Evolutionary conservation across 2,329 filamentous ascomycete species (phyloP).

Genomic region (Thelonectria olida): DNA sequence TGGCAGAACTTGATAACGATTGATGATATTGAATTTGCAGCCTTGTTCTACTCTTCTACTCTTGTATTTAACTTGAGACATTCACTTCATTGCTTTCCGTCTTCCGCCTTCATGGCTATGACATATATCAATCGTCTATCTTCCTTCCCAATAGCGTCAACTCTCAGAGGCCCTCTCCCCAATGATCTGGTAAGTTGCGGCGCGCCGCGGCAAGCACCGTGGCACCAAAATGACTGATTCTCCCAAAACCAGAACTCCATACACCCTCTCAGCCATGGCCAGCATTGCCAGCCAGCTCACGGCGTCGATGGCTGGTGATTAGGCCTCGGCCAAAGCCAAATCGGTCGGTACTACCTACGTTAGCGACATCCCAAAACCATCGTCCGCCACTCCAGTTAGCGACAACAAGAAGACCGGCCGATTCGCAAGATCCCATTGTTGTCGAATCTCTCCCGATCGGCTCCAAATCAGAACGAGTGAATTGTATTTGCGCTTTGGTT

Average conservation of each 20-base stretch:
- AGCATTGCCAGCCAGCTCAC: not conserved
- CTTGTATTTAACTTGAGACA: not conserved
- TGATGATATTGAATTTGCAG: not conserved
- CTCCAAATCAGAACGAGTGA: not conserved
- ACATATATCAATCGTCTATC: no score
- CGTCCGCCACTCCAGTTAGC: not conserved
- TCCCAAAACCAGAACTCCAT: slow-evolving; percentile 1
- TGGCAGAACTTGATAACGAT: not conserved
- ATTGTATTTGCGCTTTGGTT: not conserved
- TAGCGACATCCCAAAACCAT: not conserved
- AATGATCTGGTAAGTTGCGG: not conserved
- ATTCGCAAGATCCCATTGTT: not conserved
- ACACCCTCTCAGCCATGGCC: slow-evolving; percentile 8
- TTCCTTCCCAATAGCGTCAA: not conserved
- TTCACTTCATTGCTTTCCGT: not conserved
- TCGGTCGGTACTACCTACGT: not conserved
- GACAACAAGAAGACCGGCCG: not conserved
- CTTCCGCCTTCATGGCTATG: no score
- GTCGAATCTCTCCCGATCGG: not conserved
- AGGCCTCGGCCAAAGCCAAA: slow-evolving; percentile 6
- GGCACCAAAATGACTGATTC: not conserved
- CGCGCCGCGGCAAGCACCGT: not conserved
- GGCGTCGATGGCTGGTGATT: not conserved
- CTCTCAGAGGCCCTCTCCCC: not conserved
- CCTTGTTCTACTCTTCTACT: not conserved